Base-by-base conservation (phyloP, 495 filamentous ascomycete species). In the Trichoderma erinaceum region DNA sequence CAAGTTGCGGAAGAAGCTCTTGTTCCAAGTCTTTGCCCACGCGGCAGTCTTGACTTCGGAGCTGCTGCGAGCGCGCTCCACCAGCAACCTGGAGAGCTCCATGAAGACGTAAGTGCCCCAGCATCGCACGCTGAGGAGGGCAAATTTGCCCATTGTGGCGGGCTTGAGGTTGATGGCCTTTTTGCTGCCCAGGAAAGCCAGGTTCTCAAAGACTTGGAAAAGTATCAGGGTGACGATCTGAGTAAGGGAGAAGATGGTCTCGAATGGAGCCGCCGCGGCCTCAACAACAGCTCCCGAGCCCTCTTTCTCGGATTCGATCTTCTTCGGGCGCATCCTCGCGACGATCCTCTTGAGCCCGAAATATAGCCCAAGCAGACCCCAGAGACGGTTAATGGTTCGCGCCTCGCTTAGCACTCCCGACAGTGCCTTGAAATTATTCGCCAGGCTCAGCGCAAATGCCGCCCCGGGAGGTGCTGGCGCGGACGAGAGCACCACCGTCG, bases 131-230 rank as follows among this genome's bases (percentile, higher is more conserved):
- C 91, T 91, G 91, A 90, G 96, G 43, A 88, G 73, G 77, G 84
- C 87, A 75, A 86, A 88, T 68, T 79, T 80, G 32, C 74, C 80
- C 73, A 85, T 80, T 65, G 77, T 75, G 66, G 81, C 72, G 5
- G 84, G 82, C 25, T 82, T 82, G 75, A 82, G 85, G 3, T 80
- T 81, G 38, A 96, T 73, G 0, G 97, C 82, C 21, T 86, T 86
- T 71, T 92, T 90, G 25, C 78, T 75, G 6, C 88, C 84, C 11
- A 98, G 83, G 78, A 90, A 97, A 11, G 89, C 90, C 7, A 82
- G 86, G 76, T 97, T 97, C 81, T 98, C 94, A 41, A 96, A 83
- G 12, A 82, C 74, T 77, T 97, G 94, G 80, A 89, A 93, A 5
- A 82, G 70, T 16, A 89, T 75, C 75, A 88, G 90, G 21, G 83